These are phyloP conservation scores for Lasiodiplodia gonubiensis DNA, from an alignment of 2,329 filamentous ascomycete species.

Conservation along the genomic window DNA sequence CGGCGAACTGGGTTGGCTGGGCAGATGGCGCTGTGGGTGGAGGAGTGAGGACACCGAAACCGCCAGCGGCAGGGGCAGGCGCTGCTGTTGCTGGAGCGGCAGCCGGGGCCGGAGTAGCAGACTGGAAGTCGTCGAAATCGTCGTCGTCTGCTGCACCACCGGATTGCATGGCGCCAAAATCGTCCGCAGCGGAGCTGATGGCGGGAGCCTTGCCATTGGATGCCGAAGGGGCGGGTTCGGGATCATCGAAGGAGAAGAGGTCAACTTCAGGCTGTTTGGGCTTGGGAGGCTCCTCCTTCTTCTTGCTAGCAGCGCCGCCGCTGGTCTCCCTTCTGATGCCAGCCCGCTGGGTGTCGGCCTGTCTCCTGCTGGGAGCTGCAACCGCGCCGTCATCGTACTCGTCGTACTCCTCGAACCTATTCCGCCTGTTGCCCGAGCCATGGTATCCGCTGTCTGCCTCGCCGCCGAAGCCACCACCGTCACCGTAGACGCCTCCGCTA, in stretches of 20 bases:
- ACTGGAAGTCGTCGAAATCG: constrained; percentile 98
- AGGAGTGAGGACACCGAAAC: constrained; percentile 36
- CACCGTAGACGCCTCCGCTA: constrained; percentile 83
- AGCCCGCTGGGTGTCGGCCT: constrained; percentile 48
- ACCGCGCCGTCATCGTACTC: constrained; percentile 83
- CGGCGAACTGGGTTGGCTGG: constrained; percentile 70
- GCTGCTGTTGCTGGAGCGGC: constrained; percentile 47
- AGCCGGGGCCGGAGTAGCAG: constrained; percentile 68
- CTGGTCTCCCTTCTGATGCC: constrained; percentile 48
- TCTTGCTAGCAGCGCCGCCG: constrained; percentile 43
- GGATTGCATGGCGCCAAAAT: constrained; percentile 53
- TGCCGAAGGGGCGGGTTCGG: constrained; percentile 55
- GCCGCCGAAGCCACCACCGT: constrained; percentile 91
- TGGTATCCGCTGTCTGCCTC: constrained; percentile 66
- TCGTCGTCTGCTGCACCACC: constrained; percentile 73
- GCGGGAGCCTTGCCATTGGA: constrained; percentile 53
- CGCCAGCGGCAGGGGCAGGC: constrained; percentile 34
- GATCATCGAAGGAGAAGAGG: constrained; percentile 85
- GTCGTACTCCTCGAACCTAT: constrained; percentile 95
- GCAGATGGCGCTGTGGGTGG: constrained; percentile 31
- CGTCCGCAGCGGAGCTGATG: constrained; percentile 49
- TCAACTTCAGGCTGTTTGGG: constrained; percentile 89
- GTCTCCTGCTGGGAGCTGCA: constrained; percentile 59
- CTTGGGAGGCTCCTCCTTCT: constrained; percentile 75
- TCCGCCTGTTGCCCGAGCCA: constrained; percentile 65